Base-by-base conservation (phyloP, 441 rosid genomes). In the Jatropha podagrica region DNA sequence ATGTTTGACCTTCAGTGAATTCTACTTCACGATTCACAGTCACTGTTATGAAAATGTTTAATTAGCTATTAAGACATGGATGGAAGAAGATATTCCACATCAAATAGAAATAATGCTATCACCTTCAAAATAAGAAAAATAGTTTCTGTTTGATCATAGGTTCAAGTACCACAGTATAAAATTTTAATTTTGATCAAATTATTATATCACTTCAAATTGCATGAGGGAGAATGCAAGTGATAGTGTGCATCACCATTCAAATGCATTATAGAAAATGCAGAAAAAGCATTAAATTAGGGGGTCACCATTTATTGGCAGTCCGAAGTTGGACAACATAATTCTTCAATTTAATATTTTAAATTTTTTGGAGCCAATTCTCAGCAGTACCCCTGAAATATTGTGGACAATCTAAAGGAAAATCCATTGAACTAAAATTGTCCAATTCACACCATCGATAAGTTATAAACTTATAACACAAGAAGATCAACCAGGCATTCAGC, bases 351-450 rank as follows among this genome's bases (percentile, higher is more conserved):
- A 23, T 26, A 44, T 56, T 55, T 17, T 71, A 15, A 26, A 17
- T 12, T 27, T 72, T 11, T 46, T 18, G 54, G n/a, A 56, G 71
- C 71, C 32, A 65, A 55, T 56, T 54, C 42, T 64, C 26, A 55
- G n/a, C 42, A 60, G 4, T 18, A 55, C 52, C 4, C 38, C 44
- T 74, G 55, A 64, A 52, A 42, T 54, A 23, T 13, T 51, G 48
- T 56, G n/a, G 32, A 3, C 37, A 42, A 73, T 11, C 68, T 61
- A 48, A 18, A 18, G 37, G 32, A 62, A 12, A 7, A 32, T 40
- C 52, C 18, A 20, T 20, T 61, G 38, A 73, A 38, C 38, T 59
- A 26, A 38, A 68, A 69, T 26, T 38, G 2, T 11, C 5, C 9
- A 42, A 15, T 10, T 65, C 41, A 65, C 27, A 15, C 23, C 71